Base-by-base conservation (phyloP, 2,329 filamentous ascomycete species). In the Davidsoniella virescens region DNA sequence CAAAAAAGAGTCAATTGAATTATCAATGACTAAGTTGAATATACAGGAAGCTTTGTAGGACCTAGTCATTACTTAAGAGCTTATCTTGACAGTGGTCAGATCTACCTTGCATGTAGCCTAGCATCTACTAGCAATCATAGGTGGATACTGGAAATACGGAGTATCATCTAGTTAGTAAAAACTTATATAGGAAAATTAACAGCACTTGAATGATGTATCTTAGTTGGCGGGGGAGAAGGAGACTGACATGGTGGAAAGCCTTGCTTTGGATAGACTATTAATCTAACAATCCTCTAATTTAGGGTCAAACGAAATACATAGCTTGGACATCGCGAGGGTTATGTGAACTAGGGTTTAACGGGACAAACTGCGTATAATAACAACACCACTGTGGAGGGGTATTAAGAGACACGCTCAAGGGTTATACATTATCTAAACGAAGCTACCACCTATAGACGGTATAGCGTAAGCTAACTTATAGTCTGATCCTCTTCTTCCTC, bases 281-380 rank as follows among this genome's bases (percentile, higher is more conserved):
- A 16, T 14, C 10, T n/a, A 45, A 45, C 16, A 26, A 12, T 16
- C 20, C 5, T n/a, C 4, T 42, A 42, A 17, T 12, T 29, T 6
- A 5, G 17, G 10, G 20, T 1, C 20, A 23, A 23, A 23, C 20
- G 5, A 23, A 23, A 23, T 23, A 23, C 20, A 23, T 23, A 33
- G 12, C 29, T 10, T 33, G 29, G 9, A 12, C 12, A 33, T 33
- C 29, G 4, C 9, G 8, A 33, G 29, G 29, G 29, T 68, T 56
- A 39, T 60, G 56, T 16, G n/a, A 7, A 29, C 25, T 45, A 33
- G 43, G 7, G 40, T 23, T 23, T 18, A 42, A 23, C 18, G 23
- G 38, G 18, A n/a, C 6, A 43, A 7, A 43, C 18, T n/a, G 17
- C 25, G 18, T 23, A 14, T 1, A 9, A 43, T 20, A 43, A 43